Base-by-base conservation (phyloP, 495 filamentous ascomycete species). In the Penicillium angulare region DNA sequence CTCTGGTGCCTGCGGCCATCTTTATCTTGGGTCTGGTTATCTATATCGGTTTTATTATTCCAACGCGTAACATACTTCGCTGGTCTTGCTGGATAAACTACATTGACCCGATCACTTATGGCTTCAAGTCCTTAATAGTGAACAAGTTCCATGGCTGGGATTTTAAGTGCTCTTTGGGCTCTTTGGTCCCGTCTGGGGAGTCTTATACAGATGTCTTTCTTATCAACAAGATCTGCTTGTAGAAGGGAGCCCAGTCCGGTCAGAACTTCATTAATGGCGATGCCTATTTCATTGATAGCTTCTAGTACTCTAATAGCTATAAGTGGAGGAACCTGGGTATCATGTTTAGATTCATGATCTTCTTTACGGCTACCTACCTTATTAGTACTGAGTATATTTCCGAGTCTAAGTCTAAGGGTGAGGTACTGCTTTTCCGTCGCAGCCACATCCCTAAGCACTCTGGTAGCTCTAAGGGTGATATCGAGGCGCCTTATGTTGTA, bases 1-100 rank as follows among this genome's bases (percentile, higher is more conserved):
- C 92, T 43, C 83, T 95, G 81, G 85, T 89, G 0, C 90, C 88
- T 4, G 81, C 89, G 17, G 87, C 88, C 0, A 64, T 95, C 16
- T 77, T 96, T 53, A 92, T 96, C 64, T 76, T 96, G 40, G 79
- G 81, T 36, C 72, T 95, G 31, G 75, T 95, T 58, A 88, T 95
- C 50, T 96, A 93, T 63, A 95, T 90, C 43, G 92, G 92, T 8
- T 96, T 96, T 64, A 83, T 83, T 2, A 89, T 97, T 53, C 91
- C 90, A 0, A 79, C 82, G 33, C 64, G 57, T 47, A 36, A 69
- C 38, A 95, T 95, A 89, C 81, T 84, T 10, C 76, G 71, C 1
- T 96, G 90, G 86, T 88, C 88, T 55, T 79, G 87, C 21, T 96
- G 91, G 91, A 74, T 97, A 32, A 88, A 89, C 56, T 96, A 90